Percentiles rank a stretch among this genome's conserved stretches.
Conservation (phyloP, 495 filamentous ascomycete species). For the Pyronema omphalodes region DNA sequence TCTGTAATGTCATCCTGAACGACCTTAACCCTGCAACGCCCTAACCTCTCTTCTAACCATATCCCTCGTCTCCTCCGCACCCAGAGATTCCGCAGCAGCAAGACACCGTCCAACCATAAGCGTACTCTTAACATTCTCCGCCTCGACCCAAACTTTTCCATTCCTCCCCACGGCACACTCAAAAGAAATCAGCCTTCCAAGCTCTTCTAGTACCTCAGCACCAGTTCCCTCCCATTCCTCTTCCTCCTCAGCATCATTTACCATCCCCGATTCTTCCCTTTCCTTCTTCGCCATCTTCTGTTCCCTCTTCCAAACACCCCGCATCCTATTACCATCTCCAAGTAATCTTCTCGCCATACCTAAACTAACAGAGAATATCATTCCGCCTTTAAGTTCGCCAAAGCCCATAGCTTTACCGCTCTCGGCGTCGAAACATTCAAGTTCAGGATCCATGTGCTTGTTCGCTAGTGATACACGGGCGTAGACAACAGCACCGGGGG, state of each 20-base stretch:
- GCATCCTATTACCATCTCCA: constrained; percentile 23
- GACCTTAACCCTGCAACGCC: too few species aligned
- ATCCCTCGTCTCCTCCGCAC: constrained; percentile 58
- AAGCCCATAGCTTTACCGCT: constrained; percentile 83
- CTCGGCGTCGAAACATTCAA: constrained; percentile 67
- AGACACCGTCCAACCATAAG: constrained; percentile 67
- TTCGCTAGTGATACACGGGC: constrained; percentile 59
- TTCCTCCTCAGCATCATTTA: constrained; percentile 11
- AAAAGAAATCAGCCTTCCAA: constrained; percentile 64
- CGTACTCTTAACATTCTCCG: constrained; percentile 46
- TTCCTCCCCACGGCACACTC: constrained; percentile 92
- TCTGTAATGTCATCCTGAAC: too few species aligned
- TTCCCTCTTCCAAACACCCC: constrained; percentile 27
- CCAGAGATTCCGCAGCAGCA: constrained; percentile 48
- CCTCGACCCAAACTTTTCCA: constrained; percentile 78
- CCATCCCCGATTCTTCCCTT: constrained; percentile 36
- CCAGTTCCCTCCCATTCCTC: constrained; percentile 40
- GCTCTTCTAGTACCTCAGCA: constrained; percentile 60
- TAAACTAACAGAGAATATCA: constrained; percentile 63
- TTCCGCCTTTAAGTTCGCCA: constrained; percentile 69
- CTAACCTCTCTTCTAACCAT: constrained; percentile 47
- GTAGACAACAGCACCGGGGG: constrained; percentile 61
- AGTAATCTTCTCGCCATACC: constrained; percentile 64
- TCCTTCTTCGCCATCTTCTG: constrained; percentile 37
- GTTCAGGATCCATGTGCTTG: constrained; percentile 68